Evolutionary conservation across 2,329 filamentous ascomycete species (phyloP), one percentile per base, ranked within the genome.

Genomic region (Aureobasidium vineae): DNA sequence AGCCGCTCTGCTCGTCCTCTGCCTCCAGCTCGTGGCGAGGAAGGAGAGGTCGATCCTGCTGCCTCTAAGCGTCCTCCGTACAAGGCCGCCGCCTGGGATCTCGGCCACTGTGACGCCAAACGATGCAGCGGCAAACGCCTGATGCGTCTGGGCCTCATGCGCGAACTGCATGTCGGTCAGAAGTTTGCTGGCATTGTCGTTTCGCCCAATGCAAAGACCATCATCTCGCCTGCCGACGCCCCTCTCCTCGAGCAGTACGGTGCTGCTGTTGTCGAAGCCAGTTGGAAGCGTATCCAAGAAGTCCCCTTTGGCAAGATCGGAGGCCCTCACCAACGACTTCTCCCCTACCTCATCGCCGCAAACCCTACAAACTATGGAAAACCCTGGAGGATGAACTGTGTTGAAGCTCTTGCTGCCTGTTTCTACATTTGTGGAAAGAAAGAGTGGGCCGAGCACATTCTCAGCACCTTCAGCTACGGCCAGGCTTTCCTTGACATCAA

Each of bases 351-450:
- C 8, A 93, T 99, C 59, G 95, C 95, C 6, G 95, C 95, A 56
- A 99, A 99, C 77, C 90, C 90, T 1, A 95, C 97, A 74, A 99
- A 99, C 80, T 99, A 99, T 79, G 95, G 95, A 68, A 91, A 91
- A 74, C 95, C 95, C 5, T 97, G 93, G 91, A 84, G 93, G 65
- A 78, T 99, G 69, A 99, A 99, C 78, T 99, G 95, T 73, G 95
- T 92, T 36, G 95, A 99, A 81, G 95, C 95, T 4, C 82, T 99
- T 54, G 95, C 92, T 0, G 94, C 95, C 3, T 91, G 91, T 26
- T 99, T 96, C 75, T 91, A 86, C 73, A 99, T 99, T 70, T 98
- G 94, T 72, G 92, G 95, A 5, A 91, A 95, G 73, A 77, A 85
- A 7, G 94, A 97, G 60, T 99, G 95, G 95, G 94, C 95, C 0